phyloP scores from a whole-genome alignment of 768 basidiomycete genomes.

The Podaxis sp. region DNA sequence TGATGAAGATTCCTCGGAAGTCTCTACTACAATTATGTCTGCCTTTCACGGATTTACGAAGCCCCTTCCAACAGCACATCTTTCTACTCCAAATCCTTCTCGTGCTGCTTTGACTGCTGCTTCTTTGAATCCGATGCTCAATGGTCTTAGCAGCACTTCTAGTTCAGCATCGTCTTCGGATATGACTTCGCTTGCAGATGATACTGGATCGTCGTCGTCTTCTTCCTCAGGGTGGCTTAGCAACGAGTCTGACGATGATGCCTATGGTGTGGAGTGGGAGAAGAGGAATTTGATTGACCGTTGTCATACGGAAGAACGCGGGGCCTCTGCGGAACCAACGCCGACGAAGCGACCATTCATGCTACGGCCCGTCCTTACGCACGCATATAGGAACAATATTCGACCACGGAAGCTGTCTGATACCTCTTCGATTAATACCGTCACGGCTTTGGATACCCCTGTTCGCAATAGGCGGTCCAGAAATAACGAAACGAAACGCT shows the following conservation, averaged over 20 bases:
- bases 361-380: slow-evolving; percentile 43
- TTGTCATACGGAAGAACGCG: slow-evolving; percentile 4
- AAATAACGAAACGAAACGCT: slow-evolving; percentile 15
- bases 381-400: slow-evolving; percentile 24
- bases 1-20: slow-evolving; percentile 15
- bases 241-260: slow-evolving; percentile 56
- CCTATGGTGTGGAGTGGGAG: slow-evolving; percentile 44
- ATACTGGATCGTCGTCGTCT: slow-evolving; percentile 60
- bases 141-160: slow-evolving; percentile 14
- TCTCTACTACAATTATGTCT: slow-evolving; percentile 38
- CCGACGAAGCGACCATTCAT: slow-evolving; percentile 44
- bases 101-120: slow-evolving; percentile 24
- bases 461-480: slow-evolving; percentile 17
- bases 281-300: slow-evolving; percentile 28
- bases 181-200: slow-evolving; percentile 62
- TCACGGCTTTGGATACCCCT: slow-evolving; percentile 29
- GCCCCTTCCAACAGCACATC: slow-evolving; percentile 48
- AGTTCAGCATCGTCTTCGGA: slow-evolving; percentile 41
- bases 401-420: slow-evolving; percentile 46
- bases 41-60: slow-evolving; percentile 61
- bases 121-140: slow-evolving; percentile 11
- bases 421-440: slow-evolving; percentile 51
- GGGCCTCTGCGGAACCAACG: slow-evolving; percentile 23
- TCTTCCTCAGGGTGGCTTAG: slow-evolving; percentile 49
- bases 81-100: slow-evolving; percentile 30